A percentile compares a stretch with the other conserved stretches of the same genome.
These are phyloP conservation scores for Jaltomata sinuosa DNA, from an alignment of 257 asterid species.

Conservation along the genomic window DNA sequence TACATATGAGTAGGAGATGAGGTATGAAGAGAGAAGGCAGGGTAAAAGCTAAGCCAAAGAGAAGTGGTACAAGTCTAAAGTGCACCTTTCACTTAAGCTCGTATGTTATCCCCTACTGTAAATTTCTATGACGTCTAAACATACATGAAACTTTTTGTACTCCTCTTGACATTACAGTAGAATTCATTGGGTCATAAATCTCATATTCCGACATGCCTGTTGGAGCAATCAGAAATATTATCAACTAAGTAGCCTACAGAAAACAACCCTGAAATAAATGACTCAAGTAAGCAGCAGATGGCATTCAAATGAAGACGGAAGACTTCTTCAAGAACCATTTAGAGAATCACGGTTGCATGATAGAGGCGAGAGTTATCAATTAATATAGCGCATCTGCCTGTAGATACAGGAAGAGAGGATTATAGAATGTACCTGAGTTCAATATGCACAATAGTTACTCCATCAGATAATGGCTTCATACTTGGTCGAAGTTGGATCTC, in stretches of 20 bases:
- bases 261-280: background rate
- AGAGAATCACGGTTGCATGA: background rate
- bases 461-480: slow-evolving; percentile 46
- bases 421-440: slow-evolving; percentile 54
- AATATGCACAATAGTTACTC: slow-evolving; percentile 35
- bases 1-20: background rate
- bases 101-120: background rate
- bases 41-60: background rate
- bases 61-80: background rate
- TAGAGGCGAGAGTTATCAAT: background rate
- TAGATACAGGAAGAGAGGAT: background rate
- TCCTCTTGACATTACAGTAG: background rate
- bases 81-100: background rate
- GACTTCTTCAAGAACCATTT: background rate
- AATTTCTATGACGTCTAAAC: background rate
- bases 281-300: background rate
- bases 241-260: background rate
- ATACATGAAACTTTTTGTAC: background rate
- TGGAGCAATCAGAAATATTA: background rate
- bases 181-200: background rate
- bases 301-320: background rate
- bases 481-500: slow-evolving; percentile 71
- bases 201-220: background rate
- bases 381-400: background rate
- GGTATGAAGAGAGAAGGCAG: background rate